Percentiles rank a stretch among this genome's conserved stretches.
phyloP scores from a whole-genome alignment of 345 rosid genomes.

The Moricandia arvensis region DNA sequence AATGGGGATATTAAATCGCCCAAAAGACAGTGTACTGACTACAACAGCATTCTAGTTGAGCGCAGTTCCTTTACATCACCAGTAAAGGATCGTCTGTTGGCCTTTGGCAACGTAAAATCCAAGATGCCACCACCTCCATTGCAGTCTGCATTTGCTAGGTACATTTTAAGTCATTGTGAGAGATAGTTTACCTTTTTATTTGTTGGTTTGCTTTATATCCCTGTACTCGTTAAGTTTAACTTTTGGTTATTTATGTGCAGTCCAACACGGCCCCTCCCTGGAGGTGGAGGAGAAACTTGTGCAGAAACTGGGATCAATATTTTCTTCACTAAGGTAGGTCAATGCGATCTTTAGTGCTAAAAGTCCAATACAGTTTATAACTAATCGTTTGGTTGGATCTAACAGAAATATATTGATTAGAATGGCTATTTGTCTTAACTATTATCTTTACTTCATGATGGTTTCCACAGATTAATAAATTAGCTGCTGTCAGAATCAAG shows the following conservation, averaged over 20 bases:
- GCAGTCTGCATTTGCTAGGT: constrained; percentile 92
- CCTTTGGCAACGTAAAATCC: constrained; percentile 55
- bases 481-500: constrained; percentile 84
- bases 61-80: constrained; percentile 76
- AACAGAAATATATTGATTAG: not conserved
- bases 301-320: constrained; percentile 93
- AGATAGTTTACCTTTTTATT: not conserved
- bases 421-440: not conserved
- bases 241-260: constrained; percentile 41
- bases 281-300: constrained; percentile 98
- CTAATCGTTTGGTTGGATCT: constrained; percentile 12
- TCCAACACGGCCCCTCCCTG: constrained; percentile 91
- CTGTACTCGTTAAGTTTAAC: constrained; percentile 16
- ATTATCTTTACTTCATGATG: constrained; percentile 1
- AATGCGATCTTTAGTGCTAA: no score
- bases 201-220: not conserved
- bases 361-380: not conserved
- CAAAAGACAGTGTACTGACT: constrained; percentile 58
- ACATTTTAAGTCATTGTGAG: constrained; percentile 9
- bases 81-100: constrained; percentile 69
- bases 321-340: constrained; percentile 77
- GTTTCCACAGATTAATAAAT: constrained; percentile 60
- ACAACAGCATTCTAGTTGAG: constrained; percentile 85
- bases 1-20: constrained; percentile 82
- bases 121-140: constrained; percentile 66